Conservation (phyloP, 768 basidiomycete species). For the Botryobasidium botryosum region DNA sequence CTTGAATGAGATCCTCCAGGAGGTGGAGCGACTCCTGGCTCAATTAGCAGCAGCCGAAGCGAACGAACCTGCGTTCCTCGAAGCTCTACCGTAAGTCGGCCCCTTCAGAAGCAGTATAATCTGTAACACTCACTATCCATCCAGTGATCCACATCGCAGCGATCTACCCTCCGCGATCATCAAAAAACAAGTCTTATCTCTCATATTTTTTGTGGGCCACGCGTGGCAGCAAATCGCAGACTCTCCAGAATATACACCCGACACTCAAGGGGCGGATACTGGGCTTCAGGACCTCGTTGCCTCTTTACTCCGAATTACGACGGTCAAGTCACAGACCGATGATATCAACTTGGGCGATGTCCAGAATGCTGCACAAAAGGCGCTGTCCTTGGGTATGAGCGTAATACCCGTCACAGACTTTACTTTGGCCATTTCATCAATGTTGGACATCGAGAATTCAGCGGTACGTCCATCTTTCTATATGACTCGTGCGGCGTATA, state of each 20-base stretch:
- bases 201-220: slow-evolving; percentile 45
- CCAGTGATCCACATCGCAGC: too few relatives aligned
- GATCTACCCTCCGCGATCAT: slow-evolving; percentile 21
- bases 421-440: slow-evolving; percentile 34
- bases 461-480: slow-evolving; percentile 26
- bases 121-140: too few relatives aligned
- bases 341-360: background rate
- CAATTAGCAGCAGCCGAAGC: slow-evolving; percentile 13
- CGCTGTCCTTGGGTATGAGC: slow-evolving; percentile 36
- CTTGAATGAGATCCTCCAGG: slow-evolving; percentile 45
- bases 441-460: slow-evolving; percentile 36
- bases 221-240: slow-evolving; percentile 26
- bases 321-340: background rate
- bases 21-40: slow-evolving; percentile 40
- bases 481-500: background rate
- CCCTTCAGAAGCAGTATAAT: too few relatives aligned
- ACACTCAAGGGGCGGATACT: background rate
- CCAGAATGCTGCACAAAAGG: slow-evolving; percentile 24
- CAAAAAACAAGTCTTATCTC: slow-evolving; percentile 47
- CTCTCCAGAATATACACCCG: slow-evolving; percentile 14
- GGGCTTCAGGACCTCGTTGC: slow-evolving; percentile 4
- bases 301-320: slow-evolving; percentile 1
- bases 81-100: slow-evolving; percentile 3
- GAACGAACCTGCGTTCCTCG: slow-evolving; percentile 10
- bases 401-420: slow-evolving; percentile 61